These are phyloP conservation scores for Ophiostoma novo-ulmi DNA, from an alignment of 2,329 filamentous ascomycete genomes.

Conservation along the genomic window DNA sequence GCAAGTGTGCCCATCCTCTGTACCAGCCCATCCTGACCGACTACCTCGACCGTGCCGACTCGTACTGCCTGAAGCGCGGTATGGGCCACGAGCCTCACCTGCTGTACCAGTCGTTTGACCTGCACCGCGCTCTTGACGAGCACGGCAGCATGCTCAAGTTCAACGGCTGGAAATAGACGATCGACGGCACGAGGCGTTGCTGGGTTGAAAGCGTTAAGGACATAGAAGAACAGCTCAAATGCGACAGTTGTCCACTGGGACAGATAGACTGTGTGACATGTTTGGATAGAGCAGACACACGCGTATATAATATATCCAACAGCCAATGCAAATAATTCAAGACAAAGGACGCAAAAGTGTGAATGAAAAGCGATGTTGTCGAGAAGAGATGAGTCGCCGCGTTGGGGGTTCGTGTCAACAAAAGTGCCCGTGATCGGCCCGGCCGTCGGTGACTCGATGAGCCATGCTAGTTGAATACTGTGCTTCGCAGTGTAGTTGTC, in stretches of 20 bases:
- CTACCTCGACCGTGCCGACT: slow-evolving; percentile 83
- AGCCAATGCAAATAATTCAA: background rate
- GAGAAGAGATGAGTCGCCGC: no score
- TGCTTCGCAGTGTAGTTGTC: no score
- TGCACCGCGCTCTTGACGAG: slow-evolving; percentile 77
- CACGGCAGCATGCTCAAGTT: slow-evolving; percentile 84
- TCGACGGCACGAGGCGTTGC: no score
- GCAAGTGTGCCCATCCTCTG: slow-evolving; percentile 78
- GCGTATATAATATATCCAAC: slow-evolving; percentile 15
- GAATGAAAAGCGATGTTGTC: background rate
- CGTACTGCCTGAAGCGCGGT: slow-evolving; percentile 76
- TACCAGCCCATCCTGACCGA: slow-evolving; percentile 76
- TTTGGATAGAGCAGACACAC: slow-evolving; percentile 12
- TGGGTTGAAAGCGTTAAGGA: background rate
- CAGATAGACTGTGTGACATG: background rate
- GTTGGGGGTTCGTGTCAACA: no score
- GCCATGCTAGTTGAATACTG: no score
- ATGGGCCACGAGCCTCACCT: slow-evolving; percentile 88
- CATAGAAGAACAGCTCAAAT: background rate
- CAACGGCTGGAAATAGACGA: slow-evolving; percentile 35
- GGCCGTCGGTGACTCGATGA: no score
- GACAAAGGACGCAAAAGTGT: background rate
- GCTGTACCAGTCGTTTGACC: slow-evolving; percentile 79
- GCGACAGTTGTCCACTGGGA: background rate
- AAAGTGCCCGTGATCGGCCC: no score